Evolutionary conservation across 208 protist genomes (phyloP).

Genomic region (Acanthamoeba rhysodes): DNA sequence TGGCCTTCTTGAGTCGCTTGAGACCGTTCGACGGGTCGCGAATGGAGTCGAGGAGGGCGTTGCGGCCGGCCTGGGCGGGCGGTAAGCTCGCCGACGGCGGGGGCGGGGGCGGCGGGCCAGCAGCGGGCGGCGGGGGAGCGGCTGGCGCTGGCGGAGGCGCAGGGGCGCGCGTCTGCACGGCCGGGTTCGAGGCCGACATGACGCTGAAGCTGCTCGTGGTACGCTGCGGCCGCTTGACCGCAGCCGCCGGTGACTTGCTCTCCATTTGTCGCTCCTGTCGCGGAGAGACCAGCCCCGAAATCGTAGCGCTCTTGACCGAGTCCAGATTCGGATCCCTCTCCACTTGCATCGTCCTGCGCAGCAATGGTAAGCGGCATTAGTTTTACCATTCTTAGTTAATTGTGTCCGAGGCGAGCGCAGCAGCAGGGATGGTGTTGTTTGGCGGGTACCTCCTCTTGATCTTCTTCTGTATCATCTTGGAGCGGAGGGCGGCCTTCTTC

Average conservation of each 20-base stretch:
- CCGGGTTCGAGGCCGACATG: background rate
- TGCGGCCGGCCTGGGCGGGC: slow-evolving; percentile 6
- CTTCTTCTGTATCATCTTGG: slow-evolving; percentile 55
- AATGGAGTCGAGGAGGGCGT: slow-evolving; percentile 27
- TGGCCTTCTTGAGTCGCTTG: slow-evolving; percentile 37
- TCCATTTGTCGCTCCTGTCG: background rate
- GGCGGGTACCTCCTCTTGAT: background rate
- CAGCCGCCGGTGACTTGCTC: background rate
- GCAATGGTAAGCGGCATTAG: too few species aligned
- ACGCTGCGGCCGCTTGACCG: background rate
- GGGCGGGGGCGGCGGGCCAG: background rate
- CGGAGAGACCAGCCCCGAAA: background rate
- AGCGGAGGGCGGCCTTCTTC: slow-evolving; percentile 44
- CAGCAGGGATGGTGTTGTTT: background rate
- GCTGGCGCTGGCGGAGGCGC: slow-evolving; percentile 40
- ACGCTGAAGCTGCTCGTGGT: background rate
- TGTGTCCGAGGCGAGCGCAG: too few species aligned
- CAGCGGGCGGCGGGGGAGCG: background rate
- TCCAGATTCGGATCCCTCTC: background rate
- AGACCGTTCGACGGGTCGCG: slow-evolving; percentile 11
- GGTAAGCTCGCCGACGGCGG: background rate
- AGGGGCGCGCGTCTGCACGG: background rate
- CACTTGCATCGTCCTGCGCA: slow-evolving; percentile 23
- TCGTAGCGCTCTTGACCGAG: slow-evolving; percentile 21
- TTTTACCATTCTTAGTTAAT: background rate